phyloP scores from a whole-genome alignment of 805 yeast genomes.

The Sugiyamaella mastotermitis region DNA sequence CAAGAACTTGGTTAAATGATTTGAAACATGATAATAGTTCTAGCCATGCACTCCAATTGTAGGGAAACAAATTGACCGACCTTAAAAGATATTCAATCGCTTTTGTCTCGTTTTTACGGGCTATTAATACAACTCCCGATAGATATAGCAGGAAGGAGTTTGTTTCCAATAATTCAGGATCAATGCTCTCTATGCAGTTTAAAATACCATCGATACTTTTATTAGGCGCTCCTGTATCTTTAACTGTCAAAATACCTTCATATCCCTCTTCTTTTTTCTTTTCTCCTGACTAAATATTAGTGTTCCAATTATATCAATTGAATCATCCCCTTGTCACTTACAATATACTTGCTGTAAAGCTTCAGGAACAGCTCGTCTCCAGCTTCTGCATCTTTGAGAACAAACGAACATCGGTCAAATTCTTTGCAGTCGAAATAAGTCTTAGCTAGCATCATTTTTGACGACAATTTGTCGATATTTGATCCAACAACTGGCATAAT shows the following conservation, averaged over 20 bases:
- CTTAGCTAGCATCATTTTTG: constrained; percentile 55
- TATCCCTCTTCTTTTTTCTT: constrained; percentile 63
- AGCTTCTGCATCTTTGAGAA: constrained; percentile 49
- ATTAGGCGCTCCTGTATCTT: constrained; percentile 27
- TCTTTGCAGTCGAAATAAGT: constrained; percentile 78
- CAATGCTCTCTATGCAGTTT: constrained; percentile 36
- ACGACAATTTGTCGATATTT: constrained; percentile 26
- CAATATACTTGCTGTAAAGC: constrained; percentile 61
- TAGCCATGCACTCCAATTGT: constrained; percentile 91
- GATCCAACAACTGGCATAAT: not conserved
- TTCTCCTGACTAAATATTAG: too few relatives aligned
- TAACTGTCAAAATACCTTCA: constrained; percentile 51
- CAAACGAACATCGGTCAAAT: constrained; percentile 67
- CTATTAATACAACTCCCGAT: constrained; percentile 60
- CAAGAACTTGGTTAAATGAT: constrained; percentile 45
- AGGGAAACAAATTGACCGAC: constrained; percentile 66
- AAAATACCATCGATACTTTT: constrained; percentile 30
- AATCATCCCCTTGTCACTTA: too few relatives aligned
- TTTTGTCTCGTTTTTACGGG: constrained; percentile 49
- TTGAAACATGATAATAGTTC: constrained; percentile 62
- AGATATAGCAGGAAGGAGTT: constrained; percentile 67
- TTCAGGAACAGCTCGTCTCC: constrained; percentile 43
- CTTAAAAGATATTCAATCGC: constrained; percentile 59
- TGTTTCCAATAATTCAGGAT: constrained; percentile 11
- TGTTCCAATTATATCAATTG: too few relatives aligned